Conservation (phyloP, 2,329 filamentous ascomycete species). For the Botrytis deweyae region DNA sequence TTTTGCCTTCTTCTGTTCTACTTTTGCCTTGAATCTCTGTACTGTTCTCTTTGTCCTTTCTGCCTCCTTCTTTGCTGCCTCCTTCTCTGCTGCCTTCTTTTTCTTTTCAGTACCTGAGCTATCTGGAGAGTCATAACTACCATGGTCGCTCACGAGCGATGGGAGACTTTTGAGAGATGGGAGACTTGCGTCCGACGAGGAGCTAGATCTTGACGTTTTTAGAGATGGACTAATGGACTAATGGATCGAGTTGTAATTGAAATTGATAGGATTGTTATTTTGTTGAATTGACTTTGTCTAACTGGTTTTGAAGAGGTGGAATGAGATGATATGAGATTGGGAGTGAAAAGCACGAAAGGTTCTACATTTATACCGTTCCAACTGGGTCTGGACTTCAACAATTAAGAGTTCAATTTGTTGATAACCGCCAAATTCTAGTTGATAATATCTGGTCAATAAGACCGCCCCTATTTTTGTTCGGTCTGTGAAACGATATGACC, state of each 20-base stretch:
- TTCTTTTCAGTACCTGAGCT: too few species aligned
- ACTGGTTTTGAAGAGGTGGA: neutral
- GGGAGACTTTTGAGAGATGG: too few species aligned
- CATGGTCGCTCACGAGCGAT: too few species aligned
- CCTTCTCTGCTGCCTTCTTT: too few species aligned
- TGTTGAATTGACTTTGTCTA: neutral
- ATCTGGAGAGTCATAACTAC: too few species aligned
- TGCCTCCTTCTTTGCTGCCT: too few species aligned
- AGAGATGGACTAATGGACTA: neutral
- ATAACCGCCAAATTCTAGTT: neutral
- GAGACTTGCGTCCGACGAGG: too few species aligned
- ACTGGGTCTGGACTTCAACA: neutral
- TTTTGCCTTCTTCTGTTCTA: too few species aligned
- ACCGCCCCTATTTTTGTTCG: rapidly evolving
- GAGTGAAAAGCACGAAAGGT: neutral
- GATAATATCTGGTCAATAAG: neutral
- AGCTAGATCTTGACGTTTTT: neutral
- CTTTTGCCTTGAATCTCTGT: too few species aligned
- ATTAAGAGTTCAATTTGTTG: neutral
- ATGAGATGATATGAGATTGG: neutral
- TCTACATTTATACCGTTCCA: neutral
- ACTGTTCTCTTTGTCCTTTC: too few species aligned
- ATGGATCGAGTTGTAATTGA: neutral
- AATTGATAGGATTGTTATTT: neutral
- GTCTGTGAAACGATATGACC: neutral